These are phyloP conservation scores for Dictyostelium firmibasis DNA, from an alignment of 78 protist species.

Conservation along the genomic window DNA sequence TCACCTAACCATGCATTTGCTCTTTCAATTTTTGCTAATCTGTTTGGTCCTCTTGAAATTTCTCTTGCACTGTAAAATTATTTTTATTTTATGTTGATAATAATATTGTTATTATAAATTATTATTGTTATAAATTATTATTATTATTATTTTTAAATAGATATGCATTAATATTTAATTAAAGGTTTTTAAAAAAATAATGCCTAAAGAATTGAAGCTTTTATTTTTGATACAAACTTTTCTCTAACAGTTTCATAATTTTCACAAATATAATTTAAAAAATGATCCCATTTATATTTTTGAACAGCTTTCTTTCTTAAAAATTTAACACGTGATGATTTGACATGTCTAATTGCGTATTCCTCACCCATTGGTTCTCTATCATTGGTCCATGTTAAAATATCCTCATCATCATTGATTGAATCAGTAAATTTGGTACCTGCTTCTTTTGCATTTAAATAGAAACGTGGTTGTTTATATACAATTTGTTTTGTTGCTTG, in stretches of 20 bases:
- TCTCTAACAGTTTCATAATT: slow-evolving; percentile 17
- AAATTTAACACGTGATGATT: slow-evolving; percentile 15
- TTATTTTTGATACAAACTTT: slow-evolving; percentile 1
- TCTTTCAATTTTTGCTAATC: slow-evolving; percentile 11
- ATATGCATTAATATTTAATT: too few species aligned
- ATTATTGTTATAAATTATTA: too few species aligned
- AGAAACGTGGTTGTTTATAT: background rate
- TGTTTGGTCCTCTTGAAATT: background rate
- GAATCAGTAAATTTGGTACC: background rate
- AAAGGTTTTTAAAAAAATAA: too few species aligned
- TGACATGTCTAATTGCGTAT: background rate
- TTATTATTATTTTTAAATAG: too few species aligned
- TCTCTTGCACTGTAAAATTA: slow-evolving; percentile 11
- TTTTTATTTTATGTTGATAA: background rate
- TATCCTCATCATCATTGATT: background rate
- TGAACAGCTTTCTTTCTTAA: background rate
- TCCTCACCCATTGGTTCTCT: background rate
- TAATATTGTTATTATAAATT: background rate
- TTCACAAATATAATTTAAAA: background rate
- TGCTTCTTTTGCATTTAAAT: background rate
- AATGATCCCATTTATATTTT: slow-evolving; percentile 14
- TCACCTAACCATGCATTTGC: slow-evolving; percentile 17
- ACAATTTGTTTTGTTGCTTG: background rate
- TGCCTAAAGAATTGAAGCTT: too few species aligned
- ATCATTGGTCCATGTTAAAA: background rate